phyloP scores from a whole-genome alignment of 768 basidiomycete species.

The Polyporus arcularius region DNA sequence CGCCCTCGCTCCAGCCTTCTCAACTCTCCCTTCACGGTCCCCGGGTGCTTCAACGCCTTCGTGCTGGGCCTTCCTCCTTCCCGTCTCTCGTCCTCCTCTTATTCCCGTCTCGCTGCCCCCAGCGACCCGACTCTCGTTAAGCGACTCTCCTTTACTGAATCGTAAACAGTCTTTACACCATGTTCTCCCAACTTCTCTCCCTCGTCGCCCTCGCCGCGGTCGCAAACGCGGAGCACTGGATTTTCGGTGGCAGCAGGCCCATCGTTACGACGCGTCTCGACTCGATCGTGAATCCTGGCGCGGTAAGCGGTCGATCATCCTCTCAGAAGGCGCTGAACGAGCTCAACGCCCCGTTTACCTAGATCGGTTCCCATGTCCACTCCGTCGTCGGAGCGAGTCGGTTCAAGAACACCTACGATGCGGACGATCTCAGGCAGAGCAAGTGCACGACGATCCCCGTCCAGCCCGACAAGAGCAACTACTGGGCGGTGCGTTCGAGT shows the following conservation, averaged over 20 bases:
- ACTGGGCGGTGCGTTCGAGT: slow-evolving; percentile 24
- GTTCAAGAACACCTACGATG: slow-evolving; percentile 14
- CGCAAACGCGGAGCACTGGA: slow-evolving; percentile 21
- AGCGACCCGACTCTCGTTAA: slow-evolving; percentile 8
- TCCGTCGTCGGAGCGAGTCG: slow-evolving; percentile 17
- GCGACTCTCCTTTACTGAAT: slow-evolving; percentile 6
- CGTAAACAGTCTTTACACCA: slow-evolving; percentile 5
- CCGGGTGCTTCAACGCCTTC: slow-evolving; percentile 3
- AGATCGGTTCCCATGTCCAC: slow-evolving; percentile 21
- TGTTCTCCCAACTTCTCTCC: slow-evolving; percentile 15
- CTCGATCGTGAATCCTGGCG: slow-evolving; percentile 13
- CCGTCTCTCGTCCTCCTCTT: slow-evolving; percentile 1
- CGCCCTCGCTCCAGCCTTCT: too few relatives aligned
- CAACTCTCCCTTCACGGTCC: slow-evolving; percentile 8
- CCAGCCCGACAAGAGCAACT: slow-evolving; percentile 26
- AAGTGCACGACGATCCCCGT: slow-evolving; percentile 23
- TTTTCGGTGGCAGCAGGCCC: slow-evolving; percentile 19
- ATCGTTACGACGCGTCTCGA: slow-evolving; percentile 17
- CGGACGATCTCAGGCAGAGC: slow-evolving; percentile 9
- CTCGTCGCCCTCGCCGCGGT: slow-evolving; percentile 14
- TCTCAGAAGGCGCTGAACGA: background rate
- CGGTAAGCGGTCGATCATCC: background rate
- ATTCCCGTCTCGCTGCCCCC: background rate
- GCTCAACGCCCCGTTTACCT: background rate
- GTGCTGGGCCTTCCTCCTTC: slow-evolving; percentile 4